Conservation (phyloP, 1,284 basidiomycete species). For the Cutaneotrichosporon arboriforme region DNA sequence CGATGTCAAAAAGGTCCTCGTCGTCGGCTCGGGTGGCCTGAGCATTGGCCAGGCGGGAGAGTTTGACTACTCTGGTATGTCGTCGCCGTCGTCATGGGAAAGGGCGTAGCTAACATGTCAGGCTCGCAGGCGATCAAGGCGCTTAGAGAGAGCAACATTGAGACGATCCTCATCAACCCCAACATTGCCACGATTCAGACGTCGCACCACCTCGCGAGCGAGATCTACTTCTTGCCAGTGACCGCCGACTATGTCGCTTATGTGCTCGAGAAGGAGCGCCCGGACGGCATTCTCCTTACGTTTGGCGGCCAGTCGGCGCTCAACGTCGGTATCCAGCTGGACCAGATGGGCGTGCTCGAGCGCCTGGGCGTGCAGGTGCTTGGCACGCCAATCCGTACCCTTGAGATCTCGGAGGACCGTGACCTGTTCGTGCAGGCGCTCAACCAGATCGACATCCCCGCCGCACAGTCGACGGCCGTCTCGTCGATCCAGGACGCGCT, state of each 20-base stretch:
- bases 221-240: conserved; percentile 97
- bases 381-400: conserved; percentile 88
- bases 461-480: conserved; percentile 93
- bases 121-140: conserved; percentile 96
- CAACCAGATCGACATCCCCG: conserved; percentile 98
- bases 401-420: conserved; percentile 95
- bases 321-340: conserved; percentile 95
- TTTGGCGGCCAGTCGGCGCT: conserved; percentile 98
- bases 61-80: conserved; percentile 88
- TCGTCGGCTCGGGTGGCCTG: conserved; percentile 93
- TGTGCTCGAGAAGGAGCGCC: conserved; percentile 95
- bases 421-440: conserved; percentile 96
- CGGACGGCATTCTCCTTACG: conserved; percentile 93
- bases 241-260: conserved; percentile 98
- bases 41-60: conserved; percentile 98
- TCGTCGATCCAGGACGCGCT: conserved; percentile 92
- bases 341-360: conserved; percentile 96
- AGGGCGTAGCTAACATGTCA: conserved; percentile 16
- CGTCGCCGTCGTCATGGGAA: neutral
- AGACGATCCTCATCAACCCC: conserved; percentile 93
- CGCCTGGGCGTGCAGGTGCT: conserved; percentile 90
- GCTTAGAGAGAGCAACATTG: conserved; percentile 88
- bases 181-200: conserved; percentile 98
- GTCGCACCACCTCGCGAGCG: conserved; percentile 89
- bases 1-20: conserved; percentile 89